Conservation (phyloP, 768 basidiomycete species). For the Lactarius evosmus region DNA sequence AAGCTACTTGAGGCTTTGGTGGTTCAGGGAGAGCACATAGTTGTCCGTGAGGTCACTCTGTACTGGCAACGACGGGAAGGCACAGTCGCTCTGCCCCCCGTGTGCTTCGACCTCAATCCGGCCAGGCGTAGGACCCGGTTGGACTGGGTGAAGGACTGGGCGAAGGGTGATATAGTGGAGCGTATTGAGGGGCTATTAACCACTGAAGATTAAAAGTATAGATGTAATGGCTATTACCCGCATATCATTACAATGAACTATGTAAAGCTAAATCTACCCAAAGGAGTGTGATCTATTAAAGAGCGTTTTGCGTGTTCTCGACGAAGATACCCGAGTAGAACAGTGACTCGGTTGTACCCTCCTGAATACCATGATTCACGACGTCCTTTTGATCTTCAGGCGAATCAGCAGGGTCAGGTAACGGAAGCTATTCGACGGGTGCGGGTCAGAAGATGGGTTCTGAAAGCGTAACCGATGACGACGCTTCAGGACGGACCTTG, state of each 20-base stretch:
- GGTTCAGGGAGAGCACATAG: slow-evolving; percentile 44
- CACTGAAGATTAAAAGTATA: not conserved
- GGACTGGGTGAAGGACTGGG: slow-evolving; percentile 30
- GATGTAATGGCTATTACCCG: not conserved
- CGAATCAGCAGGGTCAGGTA: slow-evolving; percentile 47
- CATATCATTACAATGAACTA: not conserved
- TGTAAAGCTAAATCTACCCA: not conserved
- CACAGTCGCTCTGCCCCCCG: slow-evolving; percentile 44
- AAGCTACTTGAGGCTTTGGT: slow-evolving; percentile 54
- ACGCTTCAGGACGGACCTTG: slow-evolving; percentile 41
- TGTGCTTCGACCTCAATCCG: slow-evolving; percentile 43
- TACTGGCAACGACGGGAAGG: slow-evolving; percentile 52
- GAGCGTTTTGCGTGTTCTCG: slow-evolving; percentile 34
- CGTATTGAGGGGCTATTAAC: slow-evolving; percentile 29
- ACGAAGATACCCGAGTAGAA: slow-evolving; percentile 60
- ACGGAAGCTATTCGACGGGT: slow-evolving; percentile 43
- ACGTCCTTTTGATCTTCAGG: slow-evolving; percentile 51
- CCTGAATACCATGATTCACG: slow-evolving; percentile 56
- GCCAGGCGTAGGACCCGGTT: slow-evolving; percentile 26
- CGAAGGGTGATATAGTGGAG: slow-evolving; percentile 25
- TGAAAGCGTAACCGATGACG: not conserved
- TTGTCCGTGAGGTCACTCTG: slow-evolving; percentile 50
- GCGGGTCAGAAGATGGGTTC: not conserved
- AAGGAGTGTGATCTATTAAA: not conserved
- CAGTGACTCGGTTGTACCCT: slow-evolving; percentile 52